phyloP scores from a whole-genome alignment of 352 stramenopile genomes.

The Pythium myriotylum region DNA sequence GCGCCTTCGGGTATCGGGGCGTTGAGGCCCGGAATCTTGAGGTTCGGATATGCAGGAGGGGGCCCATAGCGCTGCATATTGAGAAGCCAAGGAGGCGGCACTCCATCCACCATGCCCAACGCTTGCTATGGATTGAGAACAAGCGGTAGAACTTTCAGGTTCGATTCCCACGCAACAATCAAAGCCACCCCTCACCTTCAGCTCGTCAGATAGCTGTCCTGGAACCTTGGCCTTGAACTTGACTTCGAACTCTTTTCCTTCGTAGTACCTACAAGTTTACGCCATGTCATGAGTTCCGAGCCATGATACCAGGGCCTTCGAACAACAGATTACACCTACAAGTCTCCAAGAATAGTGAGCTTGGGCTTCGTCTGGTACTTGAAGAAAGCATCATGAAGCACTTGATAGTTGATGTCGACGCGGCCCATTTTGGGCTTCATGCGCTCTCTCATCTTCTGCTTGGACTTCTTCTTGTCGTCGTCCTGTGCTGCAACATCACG shows the following conservation, averaged over 20 bases:
- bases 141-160: constrained; percentile 5
- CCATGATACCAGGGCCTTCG: too few relatives aligned
- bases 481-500: constrained; percentile 75
- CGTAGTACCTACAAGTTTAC: constrained; percentile 89
- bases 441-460: constrained; percentile 92
- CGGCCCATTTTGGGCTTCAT: constrained; percentile 96
- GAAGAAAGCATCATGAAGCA: constrained; percentile 99
- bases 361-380: constrained; percentile 98
- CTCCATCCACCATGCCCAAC: constrained; percentile 93
- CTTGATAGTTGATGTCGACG: constrained; percentile 98
- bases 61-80: constrained; percentile 99
- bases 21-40: constrained; percentile 97
- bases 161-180: neutral
- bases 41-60: constrained; percentile 95
- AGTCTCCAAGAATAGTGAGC: constrained; percentile 79
- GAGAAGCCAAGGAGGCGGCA: constrained; percentile 96
- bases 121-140: constrained; percentile 54
- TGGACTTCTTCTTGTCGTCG: constrained; percentile 91
- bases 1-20: constrained; percentile 94
- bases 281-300: too few relatives aligned
- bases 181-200: constrained; percentile 40
- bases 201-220: constrained; percentile 86
- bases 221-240: constrained; percentile 90
- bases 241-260: constrained; percentile 97
- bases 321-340: too few relatives aligned